Percentiles rank a stretch among this genome's conserved stretches.
phyloP scores from a whole-genome alignment of 2,329 filamentous ascomycete species.

The Chaetomium sp. region DNA sequence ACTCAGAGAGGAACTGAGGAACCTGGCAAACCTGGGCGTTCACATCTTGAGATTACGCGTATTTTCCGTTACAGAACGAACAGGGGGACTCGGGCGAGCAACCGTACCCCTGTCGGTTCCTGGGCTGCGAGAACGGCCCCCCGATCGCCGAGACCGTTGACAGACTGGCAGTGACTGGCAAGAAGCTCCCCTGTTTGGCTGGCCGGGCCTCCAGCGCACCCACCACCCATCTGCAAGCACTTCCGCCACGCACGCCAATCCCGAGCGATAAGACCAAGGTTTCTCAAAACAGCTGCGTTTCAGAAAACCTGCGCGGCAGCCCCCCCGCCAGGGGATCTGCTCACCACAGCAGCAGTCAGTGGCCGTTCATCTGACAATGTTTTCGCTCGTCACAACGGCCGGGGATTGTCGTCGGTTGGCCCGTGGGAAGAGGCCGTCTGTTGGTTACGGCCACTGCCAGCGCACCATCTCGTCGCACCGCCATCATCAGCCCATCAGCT shows the following conservation, averaged over 20 bases:
- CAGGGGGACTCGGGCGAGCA: too few relatives aligned
- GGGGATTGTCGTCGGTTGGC: neutral
- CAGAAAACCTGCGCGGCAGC: conserved; percentile 7
- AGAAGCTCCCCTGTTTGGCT: conserved; percentile 3
- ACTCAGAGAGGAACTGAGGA: too few relatives aligned
- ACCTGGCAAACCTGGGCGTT: too few relatives aligned
- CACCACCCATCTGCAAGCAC: conserved; percentile 14
- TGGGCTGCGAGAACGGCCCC: neutral
- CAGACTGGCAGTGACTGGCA: neutral
- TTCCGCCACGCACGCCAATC: conserved; percentile 10
- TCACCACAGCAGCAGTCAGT: neutral
- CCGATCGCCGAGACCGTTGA: conserved; percentile 5
- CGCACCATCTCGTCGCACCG: neutral
- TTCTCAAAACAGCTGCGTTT: conserved; percentile 8
- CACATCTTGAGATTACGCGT: too few relatives aligned
- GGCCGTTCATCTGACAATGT: neutral
- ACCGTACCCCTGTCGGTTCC: too few relatives aligned
- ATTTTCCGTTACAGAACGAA: too few relatives aligned
- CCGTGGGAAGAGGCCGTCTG: neutral
- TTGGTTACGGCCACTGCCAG: conserved; percentile 6
- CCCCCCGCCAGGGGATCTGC: too few relatives aligned
- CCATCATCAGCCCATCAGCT: neutral
- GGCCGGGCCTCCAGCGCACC: conserved; percentile 1
- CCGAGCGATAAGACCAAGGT: conserved; percentile 1
- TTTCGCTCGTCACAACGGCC: neutral